Evolutionary conservation across 2,329 filamentous ascomycete species (phyloP).

Genomic region (Phialocephala sp.): DNA sequence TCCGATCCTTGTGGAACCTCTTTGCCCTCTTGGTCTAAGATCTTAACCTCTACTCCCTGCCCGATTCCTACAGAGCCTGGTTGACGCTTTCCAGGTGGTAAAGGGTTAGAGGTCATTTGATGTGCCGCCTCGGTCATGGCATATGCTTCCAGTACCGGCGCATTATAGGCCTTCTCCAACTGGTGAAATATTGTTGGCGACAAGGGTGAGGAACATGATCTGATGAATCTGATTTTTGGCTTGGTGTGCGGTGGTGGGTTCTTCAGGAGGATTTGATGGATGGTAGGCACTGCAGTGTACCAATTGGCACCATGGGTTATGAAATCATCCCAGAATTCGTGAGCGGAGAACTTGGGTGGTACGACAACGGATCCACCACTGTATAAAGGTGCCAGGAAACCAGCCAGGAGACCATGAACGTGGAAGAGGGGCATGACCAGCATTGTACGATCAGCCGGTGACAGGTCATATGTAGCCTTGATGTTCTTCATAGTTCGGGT

Average conservation of each 20-base stretch:
- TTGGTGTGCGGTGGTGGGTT: constrained; percentile 69
- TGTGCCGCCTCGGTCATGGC: constrained; percentile 92
- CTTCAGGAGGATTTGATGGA: constrained; percentile 87
- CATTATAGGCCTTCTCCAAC: constrained; percentile 75
- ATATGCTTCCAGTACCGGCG: constrained; percentile 87
- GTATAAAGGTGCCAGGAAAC: constrained; percentile 76
- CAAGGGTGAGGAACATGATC: constrained; percentile 84
- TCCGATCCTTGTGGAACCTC: constrained; percentile 72
- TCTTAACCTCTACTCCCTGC: constrained; percentile 81
- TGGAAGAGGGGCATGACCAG: constrained; percentile 92
- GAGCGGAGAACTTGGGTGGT: constrained; percentile 79
- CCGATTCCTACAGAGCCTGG: constrained; percentile 84
- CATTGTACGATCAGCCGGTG: constrained; percentile 75
- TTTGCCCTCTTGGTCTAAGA: constrained; percentile 72
- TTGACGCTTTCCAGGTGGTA: constrained; percentile 74
- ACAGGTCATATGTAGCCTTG: constrained; percentile 76
- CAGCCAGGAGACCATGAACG: constrained; percentile 86
- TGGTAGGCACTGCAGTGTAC: constrained; percentile 93
- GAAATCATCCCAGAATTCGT: constrained; percentile 84
- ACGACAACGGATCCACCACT: constrained; percentile 82
- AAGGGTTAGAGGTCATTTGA: constrained; percentile 80
- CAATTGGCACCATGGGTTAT: constrained; percentile 77
- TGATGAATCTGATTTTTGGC: constrained; percentile 82
- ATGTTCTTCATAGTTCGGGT: constrained; percentile 86
- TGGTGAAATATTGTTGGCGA: constrained; percentile 82